These are phyloP conservation scores for Dissophora ornata DNA, from an alignment of 192 early-diverging fungal species.

Conservation along the genomic window DNA sequence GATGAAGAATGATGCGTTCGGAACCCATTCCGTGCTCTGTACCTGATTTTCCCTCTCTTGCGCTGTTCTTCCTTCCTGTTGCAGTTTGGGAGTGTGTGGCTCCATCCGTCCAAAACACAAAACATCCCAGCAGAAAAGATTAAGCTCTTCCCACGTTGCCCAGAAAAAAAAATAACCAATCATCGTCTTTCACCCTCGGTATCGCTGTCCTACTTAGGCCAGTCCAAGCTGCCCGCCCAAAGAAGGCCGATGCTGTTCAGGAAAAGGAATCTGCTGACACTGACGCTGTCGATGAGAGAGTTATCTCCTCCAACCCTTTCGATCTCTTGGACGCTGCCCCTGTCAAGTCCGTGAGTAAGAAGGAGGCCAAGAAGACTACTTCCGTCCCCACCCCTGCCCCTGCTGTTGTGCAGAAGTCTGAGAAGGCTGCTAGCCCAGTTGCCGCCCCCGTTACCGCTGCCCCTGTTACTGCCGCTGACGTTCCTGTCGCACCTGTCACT, in stretches of 20 bases:
- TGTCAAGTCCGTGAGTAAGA: conserved; percentile 25
- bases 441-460: background rate
- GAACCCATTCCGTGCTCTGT: too few species aligned
- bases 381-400: conserved; percentile 1
- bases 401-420: conserved; percentile 13
- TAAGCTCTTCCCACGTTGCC: too few species aligned
- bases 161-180: too few species aligned
- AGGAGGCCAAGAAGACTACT: conserved; percentile 37
- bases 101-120: too few species aligned
- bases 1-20: too few species aligned
- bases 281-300: conserved; percentile 32
- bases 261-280: conserved; percentile 19
- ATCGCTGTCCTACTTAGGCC: too few species aligned
- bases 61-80: too few species aligned
- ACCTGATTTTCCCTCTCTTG: background rate
- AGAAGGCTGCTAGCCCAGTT: conserved; percentile 5
- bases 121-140: too few species aligned
- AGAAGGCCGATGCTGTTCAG: conserved; percentile 26
- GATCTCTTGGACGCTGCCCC: conserved; percentile 38
- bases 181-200: too few species aligned
- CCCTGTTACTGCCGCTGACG: conserved; percentile 2
- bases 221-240: conserved; percentile 32
- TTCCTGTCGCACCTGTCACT: background rate
- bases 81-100: too few species aligned
- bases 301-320: conserved; percentile 47